phyloP scores from a whole-genome alignment of 352 stramenopile species.

The Globisporangium rhizosaccharum region DNA sequence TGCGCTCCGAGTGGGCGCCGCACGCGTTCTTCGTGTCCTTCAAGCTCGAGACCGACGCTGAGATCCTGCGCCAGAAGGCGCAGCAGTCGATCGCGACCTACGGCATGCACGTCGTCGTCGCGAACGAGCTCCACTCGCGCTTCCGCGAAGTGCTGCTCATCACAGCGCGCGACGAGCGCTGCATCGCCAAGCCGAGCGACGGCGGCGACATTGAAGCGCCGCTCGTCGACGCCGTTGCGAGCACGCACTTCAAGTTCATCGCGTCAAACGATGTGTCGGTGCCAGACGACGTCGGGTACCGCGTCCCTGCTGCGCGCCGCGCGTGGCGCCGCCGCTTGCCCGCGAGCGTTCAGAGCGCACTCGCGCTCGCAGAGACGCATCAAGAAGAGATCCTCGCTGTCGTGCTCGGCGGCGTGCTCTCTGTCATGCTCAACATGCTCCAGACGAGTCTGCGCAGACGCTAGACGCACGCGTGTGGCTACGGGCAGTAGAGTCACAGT shows the following conservation, averaged over 20 bases:
- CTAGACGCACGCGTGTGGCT: background rate
- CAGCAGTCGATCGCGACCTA: conserved; percentile 92
- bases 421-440: conserved; percentile 67
- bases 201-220: conserved; percentile 54
- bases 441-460: conserved; percentile 49
- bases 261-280: conserved; percentile 50
- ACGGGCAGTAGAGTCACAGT: background rate
- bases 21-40: conserved; percentile 96
- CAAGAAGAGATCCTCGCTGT: conserved; percentile 72
- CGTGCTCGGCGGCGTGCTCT: conserved; percentile 63
- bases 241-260: conserved; percentile 73
- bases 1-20: conserved; percentile 91
- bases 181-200: conserved; percentile 47
- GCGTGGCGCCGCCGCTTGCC: conserved; percentile 44
- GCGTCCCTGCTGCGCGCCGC: conserved; percentile 16
- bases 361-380: conserved; percentile 49
- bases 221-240: conserved; percentile 59
- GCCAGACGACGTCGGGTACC: conserved; percentile 43
- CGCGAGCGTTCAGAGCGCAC: conserved; percentile 27
- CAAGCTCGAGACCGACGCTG: conserved; percentile 98
- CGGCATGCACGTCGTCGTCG: conserved; percentile 95
- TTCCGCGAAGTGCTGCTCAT: conserved; percentile 89
- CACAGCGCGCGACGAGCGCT: conserved; percentile 46
- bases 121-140: conserved; percentile 94
- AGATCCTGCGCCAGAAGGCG: conserved; percentile 92